phyloP scores from a whole-genome alignment of 2,329 filamentous ascomycete genomes.

The Neopestalotiopsis clavispora region DNA sequence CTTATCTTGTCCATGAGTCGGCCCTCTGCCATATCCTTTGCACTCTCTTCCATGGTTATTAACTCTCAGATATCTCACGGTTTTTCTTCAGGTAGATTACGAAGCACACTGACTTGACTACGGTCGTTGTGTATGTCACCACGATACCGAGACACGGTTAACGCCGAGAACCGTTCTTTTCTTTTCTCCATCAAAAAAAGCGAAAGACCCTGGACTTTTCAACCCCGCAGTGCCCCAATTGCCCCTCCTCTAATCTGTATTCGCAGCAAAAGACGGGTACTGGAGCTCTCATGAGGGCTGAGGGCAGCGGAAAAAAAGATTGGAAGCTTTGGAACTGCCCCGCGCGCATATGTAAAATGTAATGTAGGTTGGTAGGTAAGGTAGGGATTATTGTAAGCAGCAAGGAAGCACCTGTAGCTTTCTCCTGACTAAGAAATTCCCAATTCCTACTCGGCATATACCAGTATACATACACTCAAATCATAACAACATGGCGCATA shows the following conservation, averaged over 20 bases:
- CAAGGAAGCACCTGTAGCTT: not conserved
- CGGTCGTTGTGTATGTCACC: not conserved
- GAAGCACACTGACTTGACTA: not conserved
- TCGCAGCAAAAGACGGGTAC: not conserved
- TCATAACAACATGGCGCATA: conserved; percentile 39
- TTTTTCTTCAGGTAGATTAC: not conserved
- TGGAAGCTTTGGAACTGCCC: not conserved
- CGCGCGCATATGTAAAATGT: conserved; percentile 1
- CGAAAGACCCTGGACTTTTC: conserved; percentile 4
- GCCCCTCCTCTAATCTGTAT: too few species aligned
- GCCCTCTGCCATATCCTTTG: too few species aligned
- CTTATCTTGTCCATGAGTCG: not conserved
- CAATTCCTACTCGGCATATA: not conserved
- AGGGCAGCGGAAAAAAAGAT: not conserved
- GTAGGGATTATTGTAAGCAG: not conserved
- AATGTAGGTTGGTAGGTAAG: not conserved
- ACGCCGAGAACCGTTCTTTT: not conserved
- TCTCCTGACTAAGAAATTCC: conserved; percentile 5
- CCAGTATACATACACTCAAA: too few species aligned
- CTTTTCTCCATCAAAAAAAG: not conserved
- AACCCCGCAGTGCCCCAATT: conserved; percentile 7
- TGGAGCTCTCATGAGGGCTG: conserved; percentile 3
- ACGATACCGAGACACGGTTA: not conserved
- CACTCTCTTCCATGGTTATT: too few species aligned
- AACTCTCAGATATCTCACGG: too few species aligned